Conservation (phyloP, 306 rosid species). For the Fragaria vesca region DNA sequence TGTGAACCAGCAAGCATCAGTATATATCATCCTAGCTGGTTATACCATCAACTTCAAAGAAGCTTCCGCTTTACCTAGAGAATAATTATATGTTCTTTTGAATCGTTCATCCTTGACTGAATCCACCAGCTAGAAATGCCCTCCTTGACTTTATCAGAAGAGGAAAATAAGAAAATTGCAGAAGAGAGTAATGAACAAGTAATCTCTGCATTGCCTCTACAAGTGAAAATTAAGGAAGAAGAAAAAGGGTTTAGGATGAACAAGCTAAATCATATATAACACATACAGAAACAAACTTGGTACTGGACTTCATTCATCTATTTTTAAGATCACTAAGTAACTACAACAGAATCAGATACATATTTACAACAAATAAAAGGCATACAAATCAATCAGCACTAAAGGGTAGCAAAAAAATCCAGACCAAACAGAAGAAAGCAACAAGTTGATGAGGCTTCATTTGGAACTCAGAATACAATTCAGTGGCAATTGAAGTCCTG, state of each 20-base stretch:
- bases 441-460: background rate
- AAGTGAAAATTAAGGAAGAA: background rate
- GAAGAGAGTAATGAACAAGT: background rate
- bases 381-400: background rate
- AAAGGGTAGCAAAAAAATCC: background rate
- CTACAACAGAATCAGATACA: background rate
- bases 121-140: background rate
- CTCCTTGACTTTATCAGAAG: background rate
- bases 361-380: background rate
- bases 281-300: background rate
- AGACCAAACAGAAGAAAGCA: background rate
- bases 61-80: background rate
- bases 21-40: background rate
- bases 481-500: constrained; percentile 19
- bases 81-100: background rate
- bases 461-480: background rate
- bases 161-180: background rate
- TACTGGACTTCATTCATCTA: background rate
- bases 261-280: background rate
- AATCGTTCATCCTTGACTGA: background rate
- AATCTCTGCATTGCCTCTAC: background rate
- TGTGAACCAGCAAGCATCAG: background rate
- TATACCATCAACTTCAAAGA: background rate
- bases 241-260: background rate
- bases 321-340: background rate